phyloP scores from a whole-genome alignment of 2,329 filamentous ascomycete genomes.

The Colletotrichum falcatum region DNA sequence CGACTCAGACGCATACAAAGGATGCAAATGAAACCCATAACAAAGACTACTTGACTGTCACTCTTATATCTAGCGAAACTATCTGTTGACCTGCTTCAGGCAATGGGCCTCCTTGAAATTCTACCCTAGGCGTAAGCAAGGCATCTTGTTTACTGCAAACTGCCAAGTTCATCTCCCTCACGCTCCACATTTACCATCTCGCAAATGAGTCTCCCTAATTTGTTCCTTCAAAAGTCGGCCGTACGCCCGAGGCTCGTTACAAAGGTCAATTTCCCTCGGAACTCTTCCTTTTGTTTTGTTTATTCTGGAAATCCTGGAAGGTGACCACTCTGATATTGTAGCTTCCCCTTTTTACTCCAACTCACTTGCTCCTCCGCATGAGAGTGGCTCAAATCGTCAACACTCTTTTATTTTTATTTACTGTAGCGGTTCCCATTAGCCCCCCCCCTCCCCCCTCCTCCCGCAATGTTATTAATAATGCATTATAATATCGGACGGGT shows the following conservation, averaged over 20 bases:
- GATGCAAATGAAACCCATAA: conserved; percentile 10
- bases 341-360: not conserved
- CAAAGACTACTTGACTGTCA: not conserved
- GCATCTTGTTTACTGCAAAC: not conserved
- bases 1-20: conserved; percentile 2
- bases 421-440: not conserved
- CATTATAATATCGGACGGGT: not conserved
- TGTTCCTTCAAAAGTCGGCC: too few relatives aligned
- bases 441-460: not conserved
- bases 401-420: not conserved
- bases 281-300: not conserved
- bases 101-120: not conserved
- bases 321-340: not conserved
- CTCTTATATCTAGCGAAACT: too few relatives aligned
- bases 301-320: not conserved
- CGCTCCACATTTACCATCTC: not conserved
- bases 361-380: not conserved
- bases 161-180: not conserved
- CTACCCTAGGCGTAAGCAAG: not conserved
- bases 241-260: not conserved
- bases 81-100: not conserved
- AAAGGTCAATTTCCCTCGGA: not conserved
- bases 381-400: not conserved
- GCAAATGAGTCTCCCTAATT: not conserved
- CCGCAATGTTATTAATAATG: not conserved